A percentile compares a stretch with the other conserved stretches of the same genome.
Evolutionary conservation across 345 rosid species (phyloP).

Genomic region (Pseudoturritis turrita): DNA sequence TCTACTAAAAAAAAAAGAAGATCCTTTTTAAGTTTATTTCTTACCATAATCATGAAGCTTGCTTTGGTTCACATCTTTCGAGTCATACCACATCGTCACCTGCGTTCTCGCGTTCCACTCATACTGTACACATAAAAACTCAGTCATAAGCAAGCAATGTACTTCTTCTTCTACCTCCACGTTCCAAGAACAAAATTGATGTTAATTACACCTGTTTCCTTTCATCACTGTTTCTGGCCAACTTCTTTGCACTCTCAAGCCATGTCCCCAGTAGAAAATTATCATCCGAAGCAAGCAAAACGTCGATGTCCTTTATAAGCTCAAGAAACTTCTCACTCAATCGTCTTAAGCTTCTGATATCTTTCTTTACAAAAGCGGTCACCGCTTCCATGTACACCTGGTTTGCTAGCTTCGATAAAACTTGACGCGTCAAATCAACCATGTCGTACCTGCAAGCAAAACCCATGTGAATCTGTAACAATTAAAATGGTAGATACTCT

Average conservation of each 20-base stretch:
- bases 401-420: constrained; percentile 82
- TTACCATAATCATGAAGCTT: constrained; percentile 91
- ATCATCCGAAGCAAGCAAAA: constrained; percentile 76
- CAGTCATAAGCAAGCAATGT: constrained; percentile 7
- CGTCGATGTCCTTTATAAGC: constrained; percentile 68
- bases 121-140: constrained; percentile 40
- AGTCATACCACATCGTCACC: constrained; percentile 96
- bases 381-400: constrained; percentile 67
- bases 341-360: constrained; percentile 40
- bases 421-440: constrained; percentile 93
- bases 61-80: constrained; percentile 64
- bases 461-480: constrained; percentile 7
- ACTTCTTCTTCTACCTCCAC: background rate
- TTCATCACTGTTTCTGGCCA: constrained; percentile 57
- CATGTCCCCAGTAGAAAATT: constrained; percentile 85
- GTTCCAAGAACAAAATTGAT: background rate
- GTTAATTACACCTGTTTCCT: constrained; percentile 51
- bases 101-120: constrained; percentile 95
- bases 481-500: background rate
- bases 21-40: background rate
- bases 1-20: background rate
- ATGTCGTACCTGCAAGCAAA: constrained; percentile 72
- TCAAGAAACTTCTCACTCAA: constrained; percentile 52
- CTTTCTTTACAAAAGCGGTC: constrained; percentile 49
- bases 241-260: constrained; percentile 77